Percentiles rank a stretch among this genome's conserved stretches.
phyloP scores from a whole-genome alignment of 164 flowering plant species.

The Piper longum region DNA sequence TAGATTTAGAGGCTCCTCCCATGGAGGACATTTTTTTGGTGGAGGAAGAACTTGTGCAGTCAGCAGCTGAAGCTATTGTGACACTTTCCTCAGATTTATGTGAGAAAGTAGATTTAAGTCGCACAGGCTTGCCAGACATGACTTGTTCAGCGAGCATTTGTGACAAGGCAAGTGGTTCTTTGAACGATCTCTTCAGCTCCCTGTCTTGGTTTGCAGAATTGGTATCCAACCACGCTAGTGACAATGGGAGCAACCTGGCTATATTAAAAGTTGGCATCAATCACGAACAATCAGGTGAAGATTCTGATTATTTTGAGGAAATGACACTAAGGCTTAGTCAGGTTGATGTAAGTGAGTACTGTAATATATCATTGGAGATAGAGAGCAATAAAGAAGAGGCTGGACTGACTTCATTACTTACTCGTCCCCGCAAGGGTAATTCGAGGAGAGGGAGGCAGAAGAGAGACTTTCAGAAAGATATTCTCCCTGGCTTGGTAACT shows the following conservation, averaged over 20 bases:
- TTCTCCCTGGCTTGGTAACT: constrained; percentile 76
- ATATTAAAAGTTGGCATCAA: constrained; percentile 4
- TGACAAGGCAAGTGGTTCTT: neutral
- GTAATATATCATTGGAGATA: constrained; percentile 32
- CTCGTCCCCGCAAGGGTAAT: constrained; percentile 55
- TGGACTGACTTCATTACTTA: constrained; percentile 14
- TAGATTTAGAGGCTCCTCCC: constrained; percentile 61
- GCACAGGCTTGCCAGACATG: neutral
- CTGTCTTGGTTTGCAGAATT: constrained; percentile 56
- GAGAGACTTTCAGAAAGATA: constrained; percentile 92
- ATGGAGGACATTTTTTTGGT: constrained; percentile 12
- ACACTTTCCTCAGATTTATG: constrained; percentile 23
- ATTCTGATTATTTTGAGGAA: constrained; percentile 58
- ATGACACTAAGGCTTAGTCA: constrained; percentile 63
- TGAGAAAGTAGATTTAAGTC: constrained; percentile 1
- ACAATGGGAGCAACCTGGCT: constrained; percentile 6
- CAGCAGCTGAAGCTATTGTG: constrained; percentile 48
- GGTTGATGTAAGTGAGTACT: constrained; percentile 49
- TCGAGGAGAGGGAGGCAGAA: constrained; percentile 76
- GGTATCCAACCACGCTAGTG: constrained; percentile 11
- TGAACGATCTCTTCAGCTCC: constrained; percentile 6
- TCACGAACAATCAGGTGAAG: constrained; percentile 15
- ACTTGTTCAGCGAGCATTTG: neutral
- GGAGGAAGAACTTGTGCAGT: constrained; percentile 13
- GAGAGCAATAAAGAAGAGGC: constrained; percentile 32